Percentiles rank a stretch among this genome's conserved stretches.
phyloP scores from a whole-genome alignment of 441 rosid species.

The Jatropha podagrica region DNA sequence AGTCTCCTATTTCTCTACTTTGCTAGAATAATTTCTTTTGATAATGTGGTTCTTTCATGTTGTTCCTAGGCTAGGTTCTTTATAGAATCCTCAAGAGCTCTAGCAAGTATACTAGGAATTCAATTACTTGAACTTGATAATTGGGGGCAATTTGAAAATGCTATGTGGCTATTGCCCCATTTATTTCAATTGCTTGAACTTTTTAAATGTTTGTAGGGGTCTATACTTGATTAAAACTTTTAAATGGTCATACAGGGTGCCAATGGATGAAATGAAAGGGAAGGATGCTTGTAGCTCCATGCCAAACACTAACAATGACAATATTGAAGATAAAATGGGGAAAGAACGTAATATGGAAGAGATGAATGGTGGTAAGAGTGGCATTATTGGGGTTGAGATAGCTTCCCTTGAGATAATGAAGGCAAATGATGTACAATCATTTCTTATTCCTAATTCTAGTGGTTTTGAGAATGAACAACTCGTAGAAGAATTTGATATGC shows the following conservation, averaged over 20 bases:
- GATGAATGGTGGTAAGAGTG: not conserved
- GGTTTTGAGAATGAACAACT: conserved; percentile 1
- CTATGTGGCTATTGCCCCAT: not conserved
- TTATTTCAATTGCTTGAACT: not conserved
- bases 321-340: conserved; percentile 2
- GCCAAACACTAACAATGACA: not conserved
- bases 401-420: not conserved
- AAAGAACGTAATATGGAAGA: not conserved
- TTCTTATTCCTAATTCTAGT: not conserved
- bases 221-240: not conserved
- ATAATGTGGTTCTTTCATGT: not conserved
- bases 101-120: not conserved
- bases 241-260: not conserved
- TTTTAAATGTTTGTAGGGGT: not conserved
- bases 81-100: not conserved
- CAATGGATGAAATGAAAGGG: conserved; percentile 21
- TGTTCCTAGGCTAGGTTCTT: conserved; percentile 1
- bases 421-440: not conserved
- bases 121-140: not conserved
- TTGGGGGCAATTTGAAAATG: not conserved
- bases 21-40: not conserved
- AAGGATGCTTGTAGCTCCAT: conserved; percentile 10
- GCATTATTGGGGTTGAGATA: not conserved
- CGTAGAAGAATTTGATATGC: not conserved
- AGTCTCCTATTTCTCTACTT: not conserved